Evolutionary conservation across 1,284 basidiomycete genomes (phyloP), one percentile per base, ranked within the genome.

Genomic region (Entoloma clypeatum): DNA sequence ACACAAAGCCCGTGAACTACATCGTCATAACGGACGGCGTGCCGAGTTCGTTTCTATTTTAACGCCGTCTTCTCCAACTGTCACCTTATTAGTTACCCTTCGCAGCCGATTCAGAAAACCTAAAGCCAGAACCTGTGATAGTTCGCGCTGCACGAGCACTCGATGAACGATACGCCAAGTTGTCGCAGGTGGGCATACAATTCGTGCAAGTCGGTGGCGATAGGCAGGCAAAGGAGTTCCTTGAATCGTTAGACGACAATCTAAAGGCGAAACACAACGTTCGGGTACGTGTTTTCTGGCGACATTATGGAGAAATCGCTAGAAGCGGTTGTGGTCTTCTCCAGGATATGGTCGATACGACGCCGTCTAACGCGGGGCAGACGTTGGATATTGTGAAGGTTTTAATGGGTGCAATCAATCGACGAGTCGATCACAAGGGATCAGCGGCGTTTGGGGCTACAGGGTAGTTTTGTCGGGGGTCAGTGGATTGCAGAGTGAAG

Each of bases 1-100:
- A 63, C 5, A 50, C 64, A 13, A 75, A 73, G 50, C 71, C 68
- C 0, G 57, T 74, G n/a, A 75, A 75, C 47, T 68, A 65, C 40
- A 64, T 79, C 19, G 58, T 77, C 11, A 62, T 79, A 14, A 79
- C 75, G 0, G 75, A 77, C 49, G 75, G 75, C 4, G 63, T 51
- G 14, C 63, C 72, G 2, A 67, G 72, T 73, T 47, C 47, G 68
- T 50, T 41, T 21, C 39, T n/a, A n/a, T n/a, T n/a, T n/a, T n/a
- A n/a, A 31, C 24, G 36, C 28, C 4, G 24, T 43, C 17, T 21
- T 33, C 26, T 24, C 31, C 9, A 7, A 22, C 21, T 30, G 11
- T 9, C 14, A 19, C 3, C 16, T 39, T 7, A 24, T 19, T n/a
- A n/a, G 19, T 37, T 25, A 30, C 18, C 10, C 19, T 11, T 26